phyloP scores from a whole-genome alignment of 2,329 filamentous ascomycete species.

The Alternaria sp. region DNA sequence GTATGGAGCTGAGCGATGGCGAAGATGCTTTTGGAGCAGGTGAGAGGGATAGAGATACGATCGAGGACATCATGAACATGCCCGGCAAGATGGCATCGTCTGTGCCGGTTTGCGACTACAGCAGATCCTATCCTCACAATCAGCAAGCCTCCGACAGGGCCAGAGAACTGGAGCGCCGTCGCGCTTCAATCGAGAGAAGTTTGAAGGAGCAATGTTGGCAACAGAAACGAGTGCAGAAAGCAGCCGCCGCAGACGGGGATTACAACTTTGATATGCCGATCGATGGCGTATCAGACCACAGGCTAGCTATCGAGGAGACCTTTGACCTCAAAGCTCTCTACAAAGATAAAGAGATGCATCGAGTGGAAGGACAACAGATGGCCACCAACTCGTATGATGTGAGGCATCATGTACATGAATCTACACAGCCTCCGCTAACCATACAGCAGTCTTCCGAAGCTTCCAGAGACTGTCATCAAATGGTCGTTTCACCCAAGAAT shows the following conservation, averaged over 20 bases:
- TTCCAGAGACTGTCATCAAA: background rate
- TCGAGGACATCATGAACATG: constrained; percentile 21
- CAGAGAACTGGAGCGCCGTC: background rate
- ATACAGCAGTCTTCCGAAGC: background rate
- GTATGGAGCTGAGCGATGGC: constrained; percentile 27
- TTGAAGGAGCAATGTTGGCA: background rate
- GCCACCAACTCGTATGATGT: background rate
- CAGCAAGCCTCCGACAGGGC: background rate
- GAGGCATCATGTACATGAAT: no score
- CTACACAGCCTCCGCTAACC: background rate
- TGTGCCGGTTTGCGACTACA: background rate
- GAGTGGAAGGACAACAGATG: background rate
- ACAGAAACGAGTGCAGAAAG: background rate
- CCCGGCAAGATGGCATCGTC: background rate
- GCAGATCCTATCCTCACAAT: constrained; percentile 2
- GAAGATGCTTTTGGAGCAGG: background rate
- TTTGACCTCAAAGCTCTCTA: background rate
- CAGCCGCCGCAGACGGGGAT: background rate
- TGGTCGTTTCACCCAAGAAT: background rate
- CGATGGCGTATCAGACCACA: background rate
- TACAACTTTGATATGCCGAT: background rate
- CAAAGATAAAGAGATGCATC: background rate
- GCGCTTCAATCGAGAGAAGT: background rate
- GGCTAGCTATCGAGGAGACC: background rate
- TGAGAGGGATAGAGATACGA: background rate